Conservation (phyloP, 2,329 filamentous ascomycete genomes). For the Fusarium sp. region DNA sequence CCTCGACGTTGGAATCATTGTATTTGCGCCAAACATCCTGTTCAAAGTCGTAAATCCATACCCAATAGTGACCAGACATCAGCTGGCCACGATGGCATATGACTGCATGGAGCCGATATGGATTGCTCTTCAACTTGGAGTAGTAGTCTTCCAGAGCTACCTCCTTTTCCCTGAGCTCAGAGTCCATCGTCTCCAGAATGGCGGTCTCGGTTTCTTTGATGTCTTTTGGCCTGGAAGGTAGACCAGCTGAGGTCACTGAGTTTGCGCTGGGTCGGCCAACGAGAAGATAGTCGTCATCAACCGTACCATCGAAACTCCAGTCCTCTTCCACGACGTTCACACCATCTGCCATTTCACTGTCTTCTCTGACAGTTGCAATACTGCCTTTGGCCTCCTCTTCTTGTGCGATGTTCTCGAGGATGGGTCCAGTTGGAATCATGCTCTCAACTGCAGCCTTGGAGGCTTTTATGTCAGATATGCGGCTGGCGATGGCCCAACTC, state of each 20-base stretch:
- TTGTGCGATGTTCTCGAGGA: slow-evolving; percentile 41
- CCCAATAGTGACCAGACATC: slow-evolving; percentile 91
- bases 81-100: slow-evolving; percentile 87
- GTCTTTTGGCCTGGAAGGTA: slow-evolving; percentile 16
- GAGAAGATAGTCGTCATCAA: slow-evolving; percentile 51
- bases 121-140: slow-evolving; percentile 68
- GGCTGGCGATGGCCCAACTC: slow-evolving; percentile 79
- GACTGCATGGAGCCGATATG: slow-evolving; percentile 88
- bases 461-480: slow-evolving; percentile 66
- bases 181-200: slow-evolving; percentile 57
- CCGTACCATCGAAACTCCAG: slow-evolving; percentile 53
- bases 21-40: slow-evolving; percentile 88
- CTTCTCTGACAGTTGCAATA: neutral
- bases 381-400: neutral
- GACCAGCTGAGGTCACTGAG: neutral
- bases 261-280: slow-evolving; percentile 34
- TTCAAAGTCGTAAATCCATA: slow-evolving; percentile 93
- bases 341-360: neutral
- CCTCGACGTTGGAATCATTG: slow-evolving; percentile 86
- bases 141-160: slow-evolving; percentile 42
- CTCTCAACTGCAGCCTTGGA: slow-evolving; percentile 43
- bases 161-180: slow-evolving; percentile 51
- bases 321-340: slow-evolving; percentile 38
- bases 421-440: slow-evolving; percentile 41
- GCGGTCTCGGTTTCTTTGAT: slow-evolving; percentile 38